A percentile compares a stretch with the other conserved stretches of the same genome.
Evolutionary conservation across 176 grass and related monocot genomes (phyloP).

Genomic region (Cenchrus fungigraminus): DNA sequence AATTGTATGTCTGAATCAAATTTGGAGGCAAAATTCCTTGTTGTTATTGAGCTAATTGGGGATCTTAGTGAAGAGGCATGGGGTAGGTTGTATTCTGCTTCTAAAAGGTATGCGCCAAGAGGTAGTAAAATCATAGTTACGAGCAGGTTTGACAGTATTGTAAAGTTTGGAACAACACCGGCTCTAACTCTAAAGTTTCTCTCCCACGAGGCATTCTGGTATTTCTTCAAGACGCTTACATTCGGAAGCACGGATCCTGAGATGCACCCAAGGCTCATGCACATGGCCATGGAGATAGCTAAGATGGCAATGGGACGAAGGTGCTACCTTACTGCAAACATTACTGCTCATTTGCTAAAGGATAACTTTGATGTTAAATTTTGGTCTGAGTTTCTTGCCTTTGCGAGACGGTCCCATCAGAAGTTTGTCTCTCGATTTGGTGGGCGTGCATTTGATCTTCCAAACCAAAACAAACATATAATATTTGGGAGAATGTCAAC

Average conservation of each 20-base stretch:
- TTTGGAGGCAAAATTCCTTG: not conserved
- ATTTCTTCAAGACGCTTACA: no score
- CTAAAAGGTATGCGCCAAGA: not conserved
- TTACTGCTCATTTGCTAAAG: not conserved
- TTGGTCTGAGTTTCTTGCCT: not conserved
- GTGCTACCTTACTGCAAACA: not conserved
- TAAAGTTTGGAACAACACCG: not conserved
- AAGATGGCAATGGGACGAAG: not conserved
- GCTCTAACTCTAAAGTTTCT: not conserved
- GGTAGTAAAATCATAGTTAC: constrained; percentile 4
- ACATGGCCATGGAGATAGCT: not conserved
- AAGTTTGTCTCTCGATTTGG: not conserved
- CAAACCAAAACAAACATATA: no score
- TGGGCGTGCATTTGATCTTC: not conserved
- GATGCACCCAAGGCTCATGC: no score
- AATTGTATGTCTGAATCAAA: not conserved
- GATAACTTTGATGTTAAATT: not conserved
- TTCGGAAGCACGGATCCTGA: no score
- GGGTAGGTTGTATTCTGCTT: not conserved
- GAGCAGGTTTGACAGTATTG: not conserved
- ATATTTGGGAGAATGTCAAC: not conserved
- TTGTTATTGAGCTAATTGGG: not conserved
- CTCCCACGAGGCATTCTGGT: not conserved
- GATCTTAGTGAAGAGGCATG: not conserved
- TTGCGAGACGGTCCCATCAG: not conserved